Base-by-base conservation (phyloP, 2,329 filamentous ascomycete species). In the Colletotrichum sp. region DNA sequence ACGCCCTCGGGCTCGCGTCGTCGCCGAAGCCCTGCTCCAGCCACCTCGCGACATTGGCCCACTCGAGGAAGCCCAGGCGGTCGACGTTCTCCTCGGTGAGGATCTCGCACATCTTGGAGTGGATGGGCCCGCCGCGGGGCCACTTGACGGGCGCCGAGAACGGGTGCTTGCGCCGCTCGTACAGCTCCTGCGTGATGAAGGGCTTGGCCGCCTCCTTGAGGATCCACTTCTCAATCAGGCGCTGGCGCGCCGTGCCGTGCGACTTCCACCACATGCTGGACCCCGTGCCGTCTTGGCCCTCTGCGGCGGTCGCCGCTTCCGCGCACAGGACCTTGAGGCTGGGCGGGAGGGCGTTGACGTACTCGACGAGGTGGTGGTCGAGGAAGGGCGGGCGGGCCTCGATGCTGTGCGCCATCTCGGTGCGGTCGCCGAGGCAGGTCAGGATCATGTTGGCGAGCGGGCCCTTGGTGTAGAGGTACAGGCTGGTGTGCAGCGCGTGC, bases 171-270 rank as follows among this genome's bases (percentile, higher is more conserved):
- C 82, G 87, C 12, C 87, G 82, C 34, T 84, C 80, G 79, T 90
- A 91, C 6, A 90, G 79, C 80, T 91, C 89, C 16, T 87, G 81
- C 0, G 89, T 89, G 72, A 91, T 85, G 28, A 75, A 76, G 6
- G 75, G 75, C 71, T 71, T 75, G 18, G 49, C 75, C 7, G 75
- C 89, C 78, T 91, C 87, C 5, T 88, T 86, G 2, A 91, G 84
- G 32, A 90, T 86, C 84, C 87, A 89, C 76, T 91, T 90, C 80
- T 90, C 88, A 2, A 79, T 80, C 55, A 88, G 82, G 2, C 78
- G 75, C 13, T 79, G 78, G 16, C 79, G 60, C 7, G 62, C 65
- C 8, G 59, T 16, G 49, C 74, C 49, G n/a, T 60, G 63, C 26
- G 68, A 77, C 72, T 71, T 78, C 74, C 57, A 77, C 77, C 87